Conservation (phyloP, 441 rosid genomes). For the Gossypium laxum region DNA sequence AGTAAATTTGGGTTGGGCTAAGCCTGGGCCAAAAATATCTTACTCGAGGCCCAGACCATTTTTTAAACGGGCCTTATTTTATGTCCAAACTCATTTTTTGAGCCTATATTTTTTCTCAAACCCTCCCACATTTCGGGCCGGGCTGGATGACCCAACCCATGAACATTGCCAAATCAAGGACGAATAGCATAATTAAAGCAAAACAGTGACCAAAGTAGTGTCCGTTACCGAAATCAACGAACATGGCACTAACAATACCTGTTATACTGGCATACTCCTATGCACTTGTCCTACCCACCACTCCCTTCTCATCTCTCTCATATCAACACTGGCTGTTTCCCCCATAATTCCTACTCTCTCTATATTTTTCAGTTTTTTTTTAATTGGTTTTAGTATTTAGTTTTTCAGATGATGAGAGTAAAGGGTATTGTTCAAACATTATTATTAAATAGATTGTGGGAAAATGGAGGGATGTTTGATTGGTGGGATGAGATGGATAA, state of each 20-base stretch:
- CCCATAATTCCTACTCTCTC: neutral
- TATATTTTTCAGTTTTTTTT: neutral
- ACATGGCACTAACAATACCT: slow-evolving; percentile 9
- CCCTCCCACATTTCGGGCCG: no score
- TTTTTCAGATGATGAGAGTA: slow-evolving; percentile 18
- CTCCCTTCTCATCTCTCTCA: neutral
- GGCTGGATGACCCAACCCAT: no score
- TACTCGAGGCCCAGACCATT: no score
- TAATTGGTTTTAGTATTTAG: neutral
- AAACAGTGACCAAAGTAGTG: neutral
- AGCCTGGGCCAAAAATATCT: no score
- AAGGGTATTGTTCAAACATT: slow-evolving; percentile 10
- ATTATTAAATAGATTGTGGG: neutral
- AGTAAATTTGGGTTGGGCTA: no score
- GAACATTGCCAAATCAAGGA: no score
- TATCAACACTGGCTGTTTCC: neutral
- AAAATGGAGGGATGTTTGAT: slow-evolving; percentile 7
- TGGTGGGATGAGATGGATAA: slow-evolving; percentile 39
- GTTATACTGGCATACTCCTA: neutral
- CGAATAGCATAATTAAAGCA: no score
- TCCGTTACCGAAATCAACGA: slow-evolving; percentile 26
- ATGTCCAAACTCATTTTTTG: rapidly evolving
- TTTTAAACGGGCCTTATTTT: no score
- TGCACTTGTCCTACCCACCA: slow-evolving; percentile 12
- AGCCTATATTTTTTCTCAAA: no score